phyloP scores from a whole-genome alignment of 768 basidiomycete genomes.

The Tylopilus sp. region DNA sequence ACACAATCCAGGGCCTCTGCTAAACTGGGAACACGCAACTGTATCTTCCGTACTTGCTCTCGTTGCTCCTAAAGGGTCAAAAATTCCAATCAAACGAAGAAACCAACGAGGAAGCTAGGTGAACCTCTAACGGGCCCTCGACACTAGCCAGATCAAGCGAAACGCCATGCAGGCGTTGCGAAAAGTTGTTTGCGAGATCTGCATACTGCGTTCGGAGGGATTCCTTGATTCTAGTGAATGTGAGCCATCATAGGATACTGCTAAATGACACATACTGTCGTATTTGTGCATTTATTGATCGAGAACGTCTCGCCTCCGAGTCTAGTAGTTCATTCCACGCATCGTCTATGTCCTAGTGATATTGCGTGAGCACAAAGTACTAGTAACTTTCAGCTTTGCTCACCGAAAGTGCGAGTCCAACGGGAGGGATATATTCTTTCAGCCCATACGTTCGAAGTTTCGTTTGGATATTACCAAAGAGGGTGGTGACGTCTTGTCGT shows the following conservation, averaged over 20 bases:
- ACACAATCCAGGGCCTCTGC: slow-evolving; percentile 56
- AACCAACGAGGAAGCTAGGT: slow-evolving; percentile 8
- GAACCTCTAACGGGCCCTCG: slow-evolving; percentile 73
- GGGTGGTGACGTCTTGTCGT: slow-evolving; percentile 79
- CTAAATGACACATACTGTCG: slow-evolving; percentile 58
- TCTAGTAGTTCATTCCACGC: slow-evolving; percentile 72
- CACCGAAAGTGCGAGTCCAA: slow-evolving; percentile 61
- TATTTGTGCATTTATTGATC: slow-evolving; percentile 86
- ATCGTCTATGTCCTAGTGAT: slow-evolving; percentile 59
- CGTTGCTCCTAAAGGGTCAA: slow-evolving; percentile 62
- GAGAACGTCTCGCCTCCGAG: slow-evolving; percentile 73
- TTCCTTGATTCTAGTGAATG: slow-evolving; percentile 68
- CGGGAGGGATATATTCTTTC: slow-evolving; percentile 76
- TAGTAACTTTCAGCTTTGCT: slow-evolving; percentile 14
- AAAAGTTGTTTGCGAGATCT: slow-evolving; percentile 71
- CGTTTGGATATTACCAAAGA: slow-evolving; percentile 92
- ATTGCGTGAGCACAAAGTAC: slow-evolving; percentile 8
- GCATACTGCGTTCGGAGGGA: slow-evolving; percentile 74
- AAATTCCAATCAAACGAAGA: slow-evolving; percentile 5
- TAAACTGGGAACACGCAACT: slow-evolving; percentile 64
- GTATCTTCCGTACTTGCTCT: slow-evolving; percentile 57
- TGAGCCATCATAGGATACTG: slow-evolving; percentile 1
- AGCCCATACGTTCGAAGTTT: slow-evolving; percentile 90
- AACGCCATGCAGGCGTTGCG: slow-evolving; percentile 59
- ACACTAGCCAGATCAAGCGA: slow-evolving; percentile 72